Percentiles rank a stretch among this genome's conserved stretches.
phyloP scores from a whole-genome alignment of 176 grass and related monocot genomes.

The Oryza officinalis region DNA sequence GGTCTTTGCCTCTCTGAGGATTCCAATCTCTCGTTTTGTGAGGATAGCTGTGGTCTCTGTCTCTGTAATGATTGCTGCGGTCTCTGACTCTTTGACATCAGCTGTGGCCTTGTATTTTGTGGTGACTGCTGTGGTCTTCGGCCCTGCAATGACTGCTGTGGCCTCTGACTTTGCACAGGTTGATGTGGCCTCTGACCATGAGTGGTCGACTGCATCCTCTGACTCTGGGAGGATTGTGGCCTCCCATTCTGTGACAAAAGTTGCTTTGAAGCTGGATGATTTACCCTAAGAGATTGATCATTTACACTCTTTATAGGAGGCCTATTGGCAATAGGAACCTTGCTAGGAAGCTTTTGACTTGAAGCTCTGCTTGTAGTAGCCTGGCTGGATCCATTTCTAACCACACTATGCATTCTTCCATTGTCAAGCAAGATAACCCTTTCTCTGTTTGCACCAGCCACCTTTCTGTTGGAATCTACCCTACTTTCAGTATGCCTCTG shows the following conservation, averaged over 20 bases:
- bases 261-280: conserved; percentile 29
- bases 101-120: conserved; percentile 24
- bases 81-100: conserved; percentile 16
- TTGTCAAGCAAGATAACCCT: conserved; percentile 32
- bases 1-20: conserved; percentile 41
- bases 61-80: conserved; percentile 21
- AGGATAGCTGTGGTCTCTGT: conserved; percentile 41
- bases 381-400: conserved; percentile 52
- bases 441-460: conserved; percentile 33
- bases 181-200: conserved; percentile 41
- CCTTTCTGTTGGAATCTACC: conserved; percentile 46
- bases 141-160: conserved; percentile 15
- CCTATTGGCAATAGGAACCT: conserved; percentile 40
- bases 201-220: conserved; percentile 38
- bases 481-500: conserved; percentile 40
- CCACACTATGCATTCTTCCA: conserved; percentile 38
- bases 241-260: conserved; percentile 34
- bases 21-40: conserved; percentile 29
- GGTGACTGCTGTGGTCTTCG: conserved; percentile 8
- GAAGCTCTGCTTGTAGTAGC: conserved; percentile 38
- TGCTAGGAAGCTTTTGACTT: conserved; percentile 47
- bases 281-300: conserved; percentile 46
- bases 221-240: conserved; percentile 40
- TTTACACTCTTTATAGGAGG: conserved; percentile 50
- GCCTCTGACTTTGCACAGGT: conserved; percentile 10